Evolutionary conservation across 2,329 filamentous ascomycete species (phyloP).

Genomic region (Arthroderma uncinatum): DNA sequence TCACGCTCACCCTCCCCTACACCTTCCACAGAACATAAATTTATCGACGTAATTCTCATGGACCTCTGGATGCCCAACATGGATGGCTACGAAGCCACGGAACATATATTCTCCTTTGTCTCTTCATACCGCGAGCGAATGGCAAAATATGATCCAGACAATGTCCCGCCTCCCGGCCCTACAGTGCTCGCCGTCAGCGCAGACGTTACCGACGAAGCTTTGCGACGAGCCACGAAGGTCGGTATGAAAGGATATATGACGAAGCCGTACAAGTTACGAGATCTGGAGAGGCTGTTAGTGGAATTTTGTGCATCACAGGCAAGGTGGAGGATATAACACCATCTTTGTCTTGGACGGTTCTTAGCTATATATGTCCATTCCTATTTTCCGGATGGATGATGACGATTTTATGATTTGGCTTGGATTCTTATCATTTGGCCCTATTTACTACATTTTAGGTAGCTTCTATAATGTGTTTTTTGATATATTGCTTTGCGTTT

Average conservation of each 20-base stretch:
- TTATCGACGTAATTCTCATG: slow-evolving; percentile 58
- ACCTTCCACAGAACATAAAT: slow-evolving; percentile 19
- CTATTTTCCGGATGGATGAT: not conserved
- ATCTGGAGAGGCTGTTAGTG: slow-evolving; percentile 50
- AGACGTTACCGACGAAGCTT: slow-evolving; percentile 53
- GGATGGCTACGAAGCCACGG: slow-evolving; percentile 59
- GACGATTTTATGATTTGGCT: slow-evolving; percentile 1
- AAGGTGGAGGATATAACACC: slow-evolving; percentile 1
- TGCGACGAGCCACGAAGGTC: slow-evolving; percentile 48
- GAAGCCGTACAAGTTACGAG: slow-evolving; percentile 54
- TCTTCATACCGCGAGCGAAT: slow-evolving; percentile 25
- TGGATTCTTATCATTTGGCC: not conserved
- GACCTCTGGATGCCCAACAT: slow-evolving; percentile 68
- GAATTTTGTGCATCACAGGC: slow-evolving; percentile 30
- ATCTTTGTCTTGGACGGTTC: not conserved
- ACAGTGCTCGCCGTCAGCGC: slow-evolving; percentile 54
- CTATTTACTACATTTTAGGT: not conserved
- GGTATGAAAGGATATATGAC: slow-evolving; percentile 60
- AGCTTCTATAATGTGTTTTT: not conserved
- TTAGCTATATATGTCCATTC: not conserved
- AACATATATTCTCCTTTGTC: slow-evolving; percentile 49
- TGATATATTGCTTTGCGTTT: not conserved
- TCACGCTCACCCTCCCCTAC: not conserved
- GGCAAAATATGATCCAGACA: not conserved
- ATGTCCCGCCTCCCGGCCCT: slow-evolving; percentile 24